phyloP scores from a whole-genome alignment of 225 moss, liverwort and hornwort species.

The Takakia lepidozioides region DNA sequence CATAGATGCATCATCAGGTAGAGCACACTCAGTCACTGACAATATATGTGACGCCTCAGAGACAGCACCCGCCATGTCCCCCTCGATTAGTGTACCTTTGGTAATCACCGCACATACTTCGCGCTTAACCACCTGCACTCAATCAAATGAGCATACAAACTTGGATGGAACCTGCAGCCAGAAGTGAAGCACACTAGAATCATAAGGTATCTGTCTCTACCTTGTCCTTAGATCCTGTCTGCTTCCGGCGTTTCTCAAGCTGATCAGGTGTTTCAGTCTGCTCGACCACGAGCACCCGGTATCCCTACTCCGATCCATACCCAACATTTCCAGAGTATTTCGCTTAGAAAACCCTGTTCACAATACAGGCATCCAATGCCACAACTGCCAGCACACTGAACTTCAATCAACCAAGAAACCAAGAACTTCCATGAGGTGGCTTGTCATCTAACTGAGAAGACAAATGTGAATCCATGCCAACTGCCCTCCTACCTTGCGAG shows the following conservation, averaged over 20 bases:
- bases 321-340: no score
- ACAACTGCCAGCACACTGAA: no score
- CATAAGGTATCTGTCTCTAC: conserved; percentile 18
- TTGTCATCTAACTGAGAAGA: conserved; percentile 2
- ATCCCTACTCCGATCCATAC: conserved; percentile 44
- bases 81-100: conserved; percentile 83
- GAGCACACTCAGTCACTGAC: conserved; percentile 55
- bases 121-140: conserved; percentile 82
- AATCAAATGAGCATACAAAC: no score
- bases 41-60: conserved; percentile 72
- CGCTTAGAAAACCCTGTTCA: no score
- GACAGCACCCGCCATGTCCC: conserved; percentile 53
- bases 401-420: no score
- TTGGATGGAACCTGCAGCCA: neutral
- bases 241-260: conserved; percentile 69
- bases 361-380: no score
- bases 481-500: conserved; percentile 93
- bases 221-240: conserved; percentile 93
- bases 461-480: neutral
- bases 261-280: conserved; percentile 98
- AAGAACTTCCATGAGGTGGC: no score
- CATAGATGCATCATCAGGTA: conserved; percentile 30
- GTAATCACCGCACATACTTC: conserved; percentile 97
- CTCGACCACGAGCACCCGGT: conserved; percentile 90
- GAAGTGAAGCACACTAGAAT: no score